A percentile compares a stretch with the other conserved stretches of the same genome.
Conservation (phyloP, 129 eudicot species). For the Arctium minus region DNA sequence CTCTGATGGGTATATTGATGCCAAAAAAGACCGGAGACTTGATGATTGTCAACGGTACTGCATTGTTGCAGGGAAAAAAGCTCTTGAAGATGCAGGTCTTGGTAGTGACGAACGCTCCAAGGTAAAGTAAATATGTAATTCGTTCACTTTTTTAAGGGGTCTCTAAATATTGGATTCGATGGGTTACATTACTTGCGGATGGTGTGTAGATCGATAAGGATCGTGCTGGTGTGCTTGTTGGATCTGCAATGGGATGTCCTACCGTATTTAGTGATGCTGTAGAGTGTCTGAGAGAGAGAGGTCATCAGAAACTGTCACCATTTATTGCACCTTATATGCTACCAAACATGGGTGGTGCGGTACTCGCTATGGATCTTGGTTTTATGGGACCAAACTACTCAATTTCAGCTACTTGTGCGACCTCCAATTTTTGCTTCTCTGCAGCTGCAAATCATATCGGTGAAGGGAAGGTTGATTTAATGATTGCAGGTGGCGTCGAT, state of each 20-base stretch:
- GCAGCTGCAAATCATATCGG: conserved; percentile 38
- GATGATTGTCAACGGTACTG: not conserved
- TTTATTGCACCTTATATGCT: conserved; percentile 64
- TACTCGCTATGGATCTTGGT: conserved; percentile 62
- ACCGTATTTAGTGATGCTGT: conserved; percentile 57
- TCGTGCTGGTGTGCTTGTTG: conserved; percentile 79
- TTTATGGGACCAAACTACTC: conserved; percentile 41
- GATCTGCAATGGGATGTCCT: conserved; percentile 75
- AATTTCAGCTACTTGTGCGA: conserved; percentile 40
- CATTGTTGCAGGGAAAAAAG: not conserved
- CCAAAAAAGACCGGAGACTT: not conserved
- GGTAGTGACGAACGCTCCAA: not conserved
- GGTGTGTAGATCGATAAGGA: conserved; percentile 58
- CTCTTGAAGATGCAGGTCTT: not conserved
- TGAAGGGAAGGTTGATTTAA: conserved; percentile 36
- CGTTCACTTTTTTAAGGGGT: too few relatives aligned
- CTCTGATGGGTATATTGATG: conserved; percentile 63
- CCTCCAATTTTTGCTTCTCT: conserved; percentile 32
- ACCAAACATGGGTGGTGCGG: conserved; percentile 70
- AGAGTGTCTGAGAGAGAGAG: conserved; percentile 57
- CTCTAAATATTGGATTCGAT: too few relatives aligned
- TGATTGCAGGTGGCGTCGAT: conserved; percentile 39
- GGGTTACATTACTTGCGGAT: not conserved
- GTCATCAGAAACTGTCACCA: conserved; percentile 57
- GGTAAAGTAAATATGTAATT: not conserved